Evolutionary conservation across 2,329 filamentous ascomycete genomes (phyloP), one percentile per base, ranked within the genome.

Genomic region (Coniochaeta ligniaria): DNA sequence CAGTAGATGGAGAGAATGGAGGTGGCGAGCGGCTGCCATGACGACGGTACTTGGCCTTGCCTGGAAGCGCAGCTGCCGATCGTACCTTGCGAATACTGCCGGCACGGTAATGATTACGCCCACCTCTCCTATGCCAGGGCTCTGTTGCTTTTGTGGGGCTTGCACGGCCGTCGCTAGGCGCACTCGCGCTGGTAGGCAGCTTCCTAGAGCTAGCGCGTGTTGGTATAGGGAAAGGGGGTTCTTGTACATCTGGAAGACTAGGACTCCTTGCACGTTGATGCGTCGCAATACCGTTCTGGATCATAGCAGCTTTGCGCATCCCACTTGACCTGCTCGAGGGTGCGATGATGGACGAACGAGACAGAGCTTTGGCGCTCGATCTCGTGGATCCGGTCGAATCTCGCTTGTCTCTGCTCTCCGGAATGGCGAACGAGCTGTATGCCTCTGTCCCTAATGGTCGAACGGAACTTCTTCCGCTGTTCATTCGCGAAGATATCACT

Each of bases 161-260:
- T 64, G 86, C 83, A 45, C 86, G 87, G 3, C 90, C 90, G 63
- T 96, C 92, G 63, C 84, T 85, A 0, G 82, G 80, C 2, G 80
- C 78, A 70, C 90, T 92, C 58, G 83, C 78, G 65, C 83, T 88
- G 62, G 86, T 74, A 0, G 86, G 83, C 24, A 88, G 82, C 68
- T 89, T 87, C 62, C 92, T 86, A 6, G 93, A 99, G 74, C 94
- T 98, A 33, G 91, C 90, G 60, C 95, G 83, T 3, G 88, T 88
- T 0, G 95, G 95, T 7, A 99, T 96, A 0, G 95, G 93, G 77
- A 96, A 97, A 0, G 95, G 95, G 31, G 95, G 93, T 59, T 85
- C 80, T 33, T 73, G 76, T 60, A 77, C 63, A 62, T 86, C 91
- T 57, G 78, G 80, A 59, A 85, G 74, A 71, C 82, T 91, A 56